Evolutionary conservation across 164 flowering plant genomes (phyloP).

Genomic region (Chloranthus sessilifolius): DNA sequence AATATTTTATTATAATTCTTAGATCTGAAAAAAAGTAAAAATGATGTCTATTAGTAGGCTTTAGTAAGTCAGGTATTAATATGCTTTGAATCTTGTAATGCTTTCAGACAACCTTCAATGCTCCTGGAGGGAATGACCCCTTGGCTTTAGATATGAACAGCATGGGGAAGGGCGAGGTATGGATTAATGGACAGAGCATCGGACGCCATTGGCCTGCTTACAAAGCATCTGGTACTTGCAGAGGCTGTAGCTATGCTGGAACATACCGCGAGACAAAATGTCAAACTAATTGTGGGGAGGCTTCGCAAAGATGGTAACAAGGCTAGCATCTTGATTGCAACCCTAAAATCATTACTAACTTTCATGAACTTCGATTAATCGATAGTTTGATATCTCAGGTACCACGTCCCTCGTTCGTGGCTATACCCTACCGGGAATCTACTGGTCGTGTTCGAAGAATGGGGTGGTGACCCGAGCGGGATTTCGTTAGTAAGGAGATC

Average conservation of each 20-base stretch:
- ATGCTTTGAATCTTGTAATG: neutral
- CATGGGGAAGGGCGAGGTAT: constrained; percentile 89
- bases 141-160: constrained; percentile 70
- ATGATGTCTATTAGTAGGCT: too few species aligned
- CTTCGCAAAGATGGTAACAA: constrained; percentile 78
- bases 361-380: constrained; percentile 1
- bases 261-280: constrained; percentile 50
- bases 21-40: too few species aligned
- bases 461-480: constrained; percentile 62
- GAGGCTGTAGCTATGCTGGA: constrained; percentile 60
- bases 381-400: constrained; percentile 36
- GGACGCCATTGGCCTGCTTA: constrained; percentile 90
- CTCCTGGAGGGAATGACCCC: constrained; percentile 63
- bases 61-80: constrained; percentile 1
- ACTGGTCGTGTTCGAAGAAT: constrained; percentile 64
- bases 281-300: constrained; percentile 48
- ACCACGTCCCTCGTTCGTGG: constrained; percentile 67
- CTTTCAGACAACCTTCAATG: constrained; percentile 53
- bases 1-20: too few species aligned
- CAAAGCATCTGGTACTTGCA: constrained; percentile 55
- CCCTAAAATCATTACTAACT: neutral
- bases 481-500: constrained; percentile 46
- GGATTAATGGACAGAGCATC: constrained; percentile 76
- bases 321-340: neutral
- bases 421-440: constrained; percentile 44